These are phyloP conservation scores for Atkinsonella hypoxylon DNA, from an alignment of 2,329 filamentous ascomycete genomes.

Conservation along the genomic window DNA sequence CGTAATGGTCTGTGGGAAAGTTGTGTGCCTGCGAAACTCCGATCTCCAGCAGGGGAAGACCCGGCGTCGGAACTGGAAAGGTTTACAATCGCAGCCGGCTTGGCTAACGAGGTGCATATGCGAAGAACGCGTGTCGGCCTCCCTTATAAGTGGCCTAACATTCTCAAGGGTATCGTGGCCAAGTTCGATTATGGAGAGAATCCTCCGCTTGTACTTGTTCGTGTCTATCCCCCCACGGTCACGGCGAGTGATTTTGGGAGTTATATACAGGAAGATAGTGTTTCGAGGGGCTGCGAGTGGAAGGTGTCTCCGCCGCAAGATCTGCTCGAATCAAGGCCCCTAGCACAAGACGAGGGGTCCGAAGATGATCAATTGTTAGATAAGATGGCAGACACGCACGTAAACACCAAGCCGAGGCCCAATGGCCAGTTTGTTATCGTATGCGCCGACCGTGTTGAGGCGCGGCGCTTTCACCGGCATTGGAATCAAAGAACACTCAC, in stretches of 20 bases:
- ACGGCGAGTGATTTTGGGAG: conserved; percentile 21
- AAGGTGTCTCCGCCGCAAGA: conserved; percentile 12
- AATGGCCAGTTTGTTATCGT: conserved; percentile 21
- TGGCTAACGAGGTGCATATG: conserved; percentile 9
- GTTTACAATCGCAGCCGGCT: conserved; percentile 19
- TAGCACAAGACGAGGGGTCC: conserved; percentile 1
- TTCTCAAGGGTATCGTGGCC: conserved; percentile 13
- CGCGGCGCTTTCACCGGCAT: conserved; percentile 27
- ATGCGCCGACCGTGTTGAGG: conserved; percentile 20
- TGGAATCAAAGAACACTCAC: conserved; percentile 27
- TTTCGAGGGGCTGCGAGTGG: conserved; percentile 18
- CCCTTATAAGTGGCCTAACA: conserved; percentile 15
- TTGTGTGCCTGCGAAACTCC: conserved; percentile 16
- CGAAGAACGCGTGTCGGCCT: conserved; percentile 11
- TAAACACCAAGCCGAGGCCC: conserved; percentile 11
- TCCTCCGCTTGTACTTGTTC: conserved; percentile 19
- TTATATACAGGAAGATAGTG: conserved; percentile 31
- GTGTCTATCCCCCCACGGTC: conserved; percentile 18
- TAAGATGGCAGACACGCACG: neutral
- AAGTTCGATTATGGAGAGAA: conserved; percentile 13
- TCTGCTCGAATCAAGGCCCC: neutral
- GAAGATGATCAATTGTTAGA: conserved; percentile 6
- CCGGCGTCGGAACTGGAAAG: conserved; percentile 14
- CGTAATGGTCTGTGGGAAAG: conserved; percentile 19
- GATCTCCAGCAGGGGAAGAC: conserved; percentile 4